These are phyloP conservation scores for Penicillium diatomitis DNA, from an alignment of 495 filamentous ascomycete species.

Conservation along the genomic window DNA sequence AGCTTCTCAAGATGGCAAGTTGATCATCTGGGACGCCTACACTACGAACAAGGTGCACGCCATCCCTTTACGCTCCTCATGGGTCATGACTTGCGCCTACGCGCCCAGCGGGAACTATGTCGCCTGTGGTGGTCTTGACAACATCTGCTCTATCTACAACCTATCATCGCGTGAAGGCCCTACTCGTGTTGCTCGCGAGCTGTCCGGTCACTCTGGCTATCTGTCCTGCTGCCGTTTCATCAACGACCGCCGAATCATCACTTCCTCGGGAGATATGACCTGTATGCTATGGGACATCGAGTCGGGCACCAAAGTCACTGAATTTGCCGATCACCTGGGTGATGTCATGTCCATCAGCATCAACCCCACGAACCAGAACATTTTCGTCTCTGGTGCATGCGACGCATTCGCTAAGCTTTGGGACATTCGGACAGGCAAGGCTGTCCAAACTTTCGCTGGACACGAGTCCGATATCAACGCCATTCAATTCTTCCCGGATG, in stretches of 20 bases:
- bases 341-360: conserved; percentile 99
- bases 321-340: conserved; percentile 96
- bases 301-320: conserved; percentile 91
- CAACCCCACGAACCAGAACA: conserved; percentile 95
- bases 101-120: conserved; percentile 97
- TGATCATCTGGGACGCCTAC: conserved; percentile 99
- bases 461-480: conserved; percentile 99
- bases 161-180: conserved; percentile 92
- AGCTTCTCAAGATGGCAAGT: conserved; percentile 96
- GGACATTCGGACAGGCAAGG: conserved; percentile 98
- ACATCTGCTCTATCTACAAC: conserved; percentile 99
- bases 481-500: conserved; percentile 98
- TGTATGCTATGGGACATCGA: conserved; percentile 99
- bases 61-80: conserved; percentile 95
- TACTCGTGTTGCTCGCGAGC: conserved; percentile 89
- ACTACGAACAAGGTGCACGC: conserved; percentile 99
- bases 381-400: conserved; percentile 95
- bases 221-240: conserved; percentile 98
- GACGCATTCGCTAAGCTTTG: conserved; percentile 98
- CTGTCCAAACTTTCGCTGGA: conserved; percentile 95
- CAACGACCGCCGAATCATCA: conserved; percentile 95
- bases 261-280: conserved; percentile 98
- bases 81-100: conserved; percentile 99
- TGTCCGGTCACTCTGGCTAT: conserved; percentile 95
- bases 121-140: conserved; percentile 95